phyloP scores from a whole-genome alignment of 2,329 filamentous ascomycete genomes.

The Pyricularia sp. region DNA sequence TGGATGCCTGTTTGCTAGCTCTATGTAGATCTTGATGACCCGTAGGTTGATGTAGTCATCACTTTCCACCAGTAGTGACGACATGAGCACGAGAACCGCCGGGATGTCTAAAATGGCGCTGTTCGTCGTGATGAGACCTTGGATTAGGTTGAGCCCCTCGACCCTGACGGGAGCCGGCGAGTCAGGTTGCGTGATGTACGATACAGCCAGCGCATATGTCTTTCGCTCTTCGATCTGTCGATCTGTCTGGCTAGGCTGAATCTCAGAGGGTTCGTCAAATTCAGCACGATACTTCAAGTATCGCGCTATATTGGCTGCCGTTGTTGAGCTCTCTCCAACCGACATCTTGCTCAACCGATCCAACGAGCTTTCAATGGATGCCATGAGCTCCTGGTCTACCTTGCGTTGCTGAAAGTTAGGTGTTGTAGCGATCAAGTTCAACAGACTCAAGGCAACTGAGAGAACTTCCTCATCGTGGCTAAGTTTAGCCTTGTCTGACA shows the following conservation, averaged over 20 bases:
- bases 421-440: conserved; percentile 51
- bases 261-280: conserved; percentile 33
- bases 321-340: conserved; percentile 35
- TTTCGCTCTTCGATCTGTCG: conserved; percentile 50
- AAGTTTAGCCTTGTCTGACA: conserved; percentile 30
- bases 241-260: conserved; percentile 27
- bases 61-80: conserved; percentile 52
- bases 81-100: conserved; percentile 52
- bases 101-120: conserved; percentile 58
- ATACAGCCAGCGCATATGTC: conserved; percentile 52
- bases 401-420: conserved; percentile 43
- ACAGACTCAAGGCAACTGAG: conserved; percentile 46
- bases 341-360: conserved; percentile 28
- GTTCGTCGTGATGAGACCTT: conserved; percentile 41
- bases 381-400: conserved; percentile 29
- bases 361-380: conserved; percentile 39
- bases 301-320: conserved; percentile 45
- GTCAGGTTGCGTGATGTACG: conserved; percentile 52
- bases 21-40: conserved; percentile 56
- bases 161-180: conserved; percentile 58
- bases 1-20: conserved; percentile 52
- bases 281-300: conserved; percentile 47
- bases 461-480: conserved; percentile 36
- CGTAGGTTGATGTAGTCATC: conserved; percentile 66
- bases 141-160: conserved; percentile 54